These are phyloP conservation scores for Ceratobasidium sp. DNA, from an alignment of 1,284 basidiomycete species.

Conservation along the genomic window DNA sequence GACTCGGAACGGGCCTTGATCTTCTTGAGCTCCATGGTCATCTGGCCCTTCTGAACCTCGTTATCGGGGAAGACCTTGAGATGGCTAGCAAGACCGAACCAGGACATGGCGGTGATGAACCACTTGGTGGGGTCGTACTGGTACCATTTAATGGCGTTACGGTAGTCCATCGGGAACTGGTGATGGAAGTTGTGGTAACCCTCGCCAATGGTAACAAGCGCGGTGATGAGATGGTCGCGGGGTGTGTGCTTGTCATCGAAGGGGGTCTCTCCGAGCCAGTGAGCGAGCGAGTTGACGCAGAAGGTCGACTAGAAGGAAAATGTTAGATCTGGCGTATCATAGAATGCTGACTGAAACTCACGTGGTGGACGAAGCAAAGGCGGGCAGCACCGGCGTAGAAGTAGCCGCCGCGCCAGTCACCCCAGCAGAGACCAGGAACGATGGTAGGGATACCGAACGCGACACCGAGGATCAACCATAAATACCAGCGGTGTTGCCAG, in stretches of 20 bases:
- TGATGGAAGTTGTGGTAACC: conserved; percentile 98
- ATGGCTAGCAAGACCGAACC: conserved; percentile 82
- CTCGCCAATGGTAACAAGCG: conserved; percentile 88
- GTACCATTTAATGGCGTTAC: conserved; percentile 92
- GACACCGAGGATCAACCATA: conserved; percentile 75
- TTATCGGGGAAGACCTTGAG: conserved; percentile 94
- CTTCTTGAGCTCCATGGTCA: conserved; percentile 91
- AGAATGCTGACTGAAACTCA: conserved; percentile 50
- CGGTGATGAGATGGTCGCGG: conserved; percentile 86
- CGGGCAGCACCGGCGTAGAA: conserved; percentile 85
- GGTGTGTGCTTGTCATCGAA: conserved; percentile 98
- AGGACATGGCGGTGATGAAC: conserved; percentile 79
- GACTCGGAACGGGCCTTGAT: conserved; percentile 75
- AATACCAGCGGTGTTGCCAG: conserved; percentile 89
- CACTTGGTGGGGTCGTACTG: conserved; percentile 92
- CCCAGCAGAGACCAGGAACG: conserved; percentile 83
- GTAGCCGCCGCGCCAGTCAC: conserved; percentile 84
- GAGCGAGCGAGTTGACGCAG: conserved; percentile 94
- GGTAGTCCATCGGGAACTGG: conserved; percentile 93
- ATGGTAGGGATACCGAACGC: conserved; percentile 79
- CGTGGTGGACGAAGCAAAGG: conserved; percentile 88
- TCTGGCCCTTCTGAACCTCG: conserved; percentile 89
- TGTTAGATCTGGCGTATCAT: neutral
- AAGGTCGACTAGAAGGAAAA: conserved; percentile 77
- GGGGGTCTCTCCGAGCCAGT: conserved; percentile 91